phyloP scores from a whole-genome alignment of 1,284 basidiomycete species.

The Apiotrichum porosum region DNA sequence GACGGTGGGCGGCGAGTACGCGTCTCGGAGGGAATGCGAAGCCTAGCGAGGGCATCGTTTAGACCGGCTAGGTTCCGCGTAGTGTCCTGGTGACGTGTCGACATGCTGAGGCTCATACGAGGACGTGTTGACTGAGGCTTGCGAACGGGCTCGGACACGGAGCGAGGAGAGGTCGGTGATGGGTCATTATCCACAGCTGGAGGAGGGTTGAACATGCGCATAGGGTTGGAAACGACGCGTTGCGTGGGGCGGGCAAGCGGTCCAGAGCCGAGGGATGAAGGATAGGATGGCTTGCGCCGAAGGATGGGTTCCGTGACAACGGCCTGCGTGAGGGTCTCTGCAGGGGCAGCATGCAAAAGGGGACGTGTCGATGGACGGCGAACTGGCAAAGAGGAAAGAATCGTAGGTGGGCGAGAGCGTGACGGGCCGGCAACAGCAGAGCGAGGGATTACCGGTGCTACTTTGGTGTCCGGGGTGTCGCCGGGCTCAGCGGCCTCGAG shows the following conservation, averaged over 20 bases:
- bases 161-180: background rate
- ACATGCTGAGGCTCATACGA: conserved; percentile 14
- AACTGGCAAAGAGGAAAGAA: background rate
- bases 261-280: conserved; percentile 38
- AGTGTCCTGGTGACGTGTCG: conserved; percentile 31
- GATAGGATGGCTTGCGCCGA: conserved; percentile 38
- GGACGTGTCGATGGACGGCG: conserved; percentile 8
- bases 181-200: background rate
- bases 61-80: conserved; percentile 37
- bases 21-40: conserved; percentile 14
- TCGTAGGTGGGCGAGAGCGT: background rate
- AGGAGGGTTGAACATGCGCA: conserved; percentile 14
- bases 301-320: background rate
- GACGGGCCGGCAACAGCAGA: background rate
- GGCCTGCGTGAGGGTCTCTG: background rate
- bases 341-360: background rate
- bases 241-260: conserved; percentile 29
- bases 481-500: no score
- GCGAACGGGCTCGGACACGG: conserved; percentile 8
- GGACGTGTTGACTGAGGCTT: conserved; percentile 1
- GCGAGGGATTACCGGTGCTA: no score
- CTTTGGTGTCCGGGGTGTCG: background rate
- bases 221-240: conserved; percentile 40
- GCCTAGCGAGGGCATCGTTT: conserved; percentile 38
- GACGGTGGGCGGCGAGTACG: background rate